These are phyloP conservation scores for Ceratocystis variospora DNA, from an alignment of 2,329 filamentous ascomycete species.

Conservation along the genomic window DNA sequence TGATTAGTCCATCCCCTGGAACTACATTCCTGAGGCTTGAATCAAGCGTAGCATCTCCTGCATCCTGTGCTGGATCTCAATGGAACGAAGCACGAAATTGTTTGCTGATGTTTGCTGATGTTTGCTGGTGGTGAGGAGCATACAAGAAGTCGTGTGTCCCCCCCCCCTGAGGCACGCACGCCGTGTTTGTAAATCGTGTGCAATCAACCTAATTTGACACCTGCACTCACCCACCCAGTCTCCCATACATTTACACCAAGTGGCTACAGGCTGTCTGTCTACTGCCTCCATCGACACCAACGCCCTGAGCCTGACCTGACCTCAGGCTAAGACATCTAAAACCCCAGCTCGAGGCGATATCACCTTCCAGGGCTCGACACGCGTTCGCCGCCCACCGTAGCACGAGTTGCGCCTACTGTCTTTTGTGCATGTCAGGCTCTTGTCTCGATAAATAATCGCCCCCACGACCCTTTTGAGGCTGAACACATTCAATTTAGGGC, in stretches of 20 bases:
- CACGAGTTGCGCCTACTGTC: neutral
- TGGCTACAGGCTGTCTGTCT: neutral
- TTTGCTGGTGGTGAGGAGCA: neutral
- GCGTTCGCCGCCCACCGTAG: neutral
- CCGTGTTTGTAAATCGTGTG: no score
- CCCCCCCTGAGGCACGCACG: neutral
- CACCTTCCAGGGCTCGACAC: neutral
- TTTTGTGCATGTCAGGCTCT: neutral
- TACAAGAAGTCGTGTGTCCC: neutral
- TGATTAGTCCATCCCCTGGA: neutral
- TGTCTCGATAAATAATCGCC: neutral
- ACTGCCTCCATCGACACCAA: neutral
- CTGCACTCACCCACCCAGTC: neutral
- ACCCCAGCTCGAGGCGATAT: neutral
- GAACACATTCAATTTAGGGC: neutral
- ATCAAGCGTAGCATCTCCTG: neutral
- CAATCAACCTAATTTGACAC: neutral
- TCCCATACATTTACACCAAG: neutral
- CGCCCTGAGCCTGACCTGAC: neutral
- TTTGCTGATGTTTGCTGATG: slow-evolving; percentile 4
- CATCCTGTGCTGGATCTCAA: neutral
- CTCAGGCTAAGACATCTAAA: neutral
- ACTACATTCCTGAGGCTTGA: neutral
- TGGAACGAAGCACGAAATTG: neutral
- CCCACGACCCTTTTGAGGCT: neutral